Base-by-base conservation (phyloP, 371 early-diverging fungal genomes). In the Apophysomyces elegans region DNA sequence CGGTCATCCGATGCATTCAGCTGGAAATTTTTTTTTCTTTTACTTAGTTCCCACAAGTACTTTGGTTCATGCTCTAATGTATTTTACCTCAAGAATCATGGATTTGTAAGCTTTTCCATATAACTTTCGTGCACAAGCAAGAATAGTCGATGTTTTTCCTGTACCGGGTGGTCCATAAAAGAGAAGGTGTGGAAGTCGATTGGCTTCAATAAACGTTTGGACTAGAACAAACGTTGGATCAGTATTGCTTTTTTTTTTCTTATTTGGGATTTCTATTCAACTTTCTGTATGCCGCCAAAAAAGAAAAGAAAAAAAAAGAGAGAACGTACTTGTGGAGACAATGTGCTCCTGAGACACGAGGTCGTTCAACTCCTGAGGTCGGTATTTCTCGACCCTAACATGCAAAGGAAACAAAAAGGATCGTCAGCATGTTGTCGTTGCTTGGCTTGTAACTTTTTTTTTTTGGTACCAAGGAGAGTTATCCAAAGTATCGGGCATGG, bases 1-100 rank as follows among this genome's bases (percentile, higher is more conserved):
- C 99, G 91, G 70, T 99, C 99, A 74, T 99, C 99, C 1, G 97
- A 97, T 0, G 99, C 99, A 78, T 99, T 99, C 58, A 99, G 79
- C 89, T 96, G 32, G 32, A 26, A 26, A 0, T 12, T 45, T 45
- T 0, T 45, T 39, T 16, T 36, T 36, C 0, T 18, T 64, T 32
- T 26, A 11, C 16, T n/a, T 45, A 58, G 32, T 2, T 26, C 32
- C 32, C 32, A 57, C 39, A 59, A 13, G 12, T 26, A 4, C 59
- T 12, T 37, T 18, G 47, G 7, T 5, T 44, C 8, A 6, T 2
- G 13, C 13, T 6, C 16, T 54, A 3, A 16, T 16, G n/a, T 1
- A 41, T 1, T 61, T 38, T 77, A 91, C 91, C 86, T 98, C 97
- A 57, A 96, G 82, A 21, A 94, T 91, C 94, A 95, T 96, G 61